Percentiles rank a stretch among this genome's conserved stretches.
Evolutionary conservation across 163 green algal species (phyloP).

Genomic region (Scenedesmus sp.): DNA sequence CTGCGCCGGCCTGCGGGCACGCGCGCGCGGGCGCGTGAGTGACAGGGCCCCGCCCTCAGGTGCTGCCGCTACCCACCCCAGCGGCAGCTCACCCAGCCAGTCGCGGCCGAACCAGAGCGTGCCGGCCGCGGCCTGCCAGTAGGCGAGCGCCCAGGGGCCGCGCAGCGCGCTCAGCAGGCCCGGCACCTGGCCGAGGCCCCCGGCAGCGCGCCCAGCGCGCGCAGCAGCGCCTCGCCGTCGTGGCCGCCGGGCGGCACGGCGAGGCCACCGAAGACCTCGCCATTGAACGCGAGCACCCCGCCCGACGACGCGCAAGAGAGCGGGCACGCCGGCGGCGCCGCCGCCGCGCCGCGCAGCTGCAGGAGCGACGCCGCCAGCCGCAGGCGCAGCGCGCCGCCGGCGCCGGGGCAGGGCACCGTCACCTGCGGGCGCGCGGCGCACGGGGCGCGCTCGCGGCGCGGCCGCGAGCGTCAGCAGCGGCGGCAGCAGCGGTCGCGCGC

Average conservation of each 20-base stretch:
- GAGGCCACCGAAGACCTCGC: constrained; percentile 80
- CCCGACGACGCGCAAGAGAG: constrained; percentile 18
- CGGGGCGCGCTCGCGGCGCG: not conserved
- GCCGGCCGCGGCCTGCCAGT: constrained; percentile 64
- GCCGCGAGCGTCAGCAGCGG: too few relatives aligned
- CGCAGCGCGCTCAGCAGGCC: constrained; percentile 47
- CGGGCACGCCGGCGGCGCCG: not conserved
- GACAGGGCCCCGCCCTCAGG: not conserved
- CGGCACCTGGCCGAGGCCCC: not conserved
- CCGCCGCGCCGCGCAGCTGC: constrained; percentile 67
- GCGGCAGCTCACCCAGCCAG: constrained; percentile 61
- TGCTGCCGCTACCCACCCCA: too few relatives aligned
- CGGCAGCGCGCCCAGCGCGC: not conserved
- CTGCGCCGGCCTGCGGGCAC: constrained; percentile 64
- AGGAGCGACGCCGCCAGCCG: constrained; percentile 68
- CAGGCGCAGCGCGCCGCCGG: not conserved
- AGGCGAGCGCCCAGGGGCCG: constrained; percentile 82
- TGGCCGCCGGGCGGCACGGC: constrained; percentile 50
- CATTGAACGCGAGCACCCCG: constrained; percentile 82
- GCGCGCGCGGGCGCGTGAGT: not conserved
- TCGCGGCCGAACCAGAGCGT: constrained; percentile 84
- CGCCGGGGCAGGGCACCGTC: constrained; percentile 9
- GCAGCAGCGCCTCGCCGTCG: constrained; percentile 45
- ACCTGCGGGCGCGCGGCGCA: not conserved
- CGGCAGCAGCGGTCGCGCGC: too few relatives aligned